Evolutionary conservation across 1,139 yeast species (phyloP), one percentile per base, ranked within the genome.

Genomic region (Yamadazyma oceani): DNA sequence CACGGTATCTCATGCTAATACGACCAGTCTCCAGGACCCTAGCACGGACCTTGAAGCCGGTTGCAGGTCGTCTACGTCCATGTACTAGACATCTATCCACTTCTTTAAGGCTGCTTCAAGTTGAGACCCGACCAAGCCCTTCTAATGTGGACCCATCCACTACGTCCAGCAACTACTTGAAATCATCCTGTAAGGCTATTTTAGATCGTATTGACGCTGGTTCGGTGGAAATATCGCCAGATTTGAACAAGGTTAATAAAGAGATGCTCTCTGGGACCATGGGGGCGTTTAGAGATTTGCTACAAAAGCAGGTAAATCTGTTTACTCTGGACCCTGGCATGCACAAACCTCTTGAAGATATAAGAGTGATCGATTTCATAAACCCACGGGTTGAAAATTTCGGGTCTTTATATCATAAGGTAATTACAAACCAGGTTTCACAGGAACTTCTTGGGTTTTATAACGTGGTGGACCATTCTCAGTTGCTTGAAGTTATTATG

Each of bases 331-430:
- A 15, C 12, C 33, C 40, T 7, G 9, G 22, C 9, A 16, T 17
- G 4, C 22, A 16, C 12, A 34, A 22, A 15, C 22, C 16, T 13
- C 24, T 24, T 4, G 14, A 12, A n/a, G 34, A 31, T 5, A 25
- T 16, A 14, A 26, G 17, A 31, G 23, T 41, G 13, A 49, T 52
- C 1, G 66, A 64, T 41, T 65, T 45, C 35, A 48, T 66, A 30
- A 64, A 66, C 36, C 73, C 73, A 1, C 53, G 53, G 31, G 39
- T 61, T 30, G 43, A 46, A 8, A 54, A 53, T 32, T 39, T 62
- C 4, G 25, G 50, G 4, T 46, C 42, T 3, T 44, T 64, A 14
- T 35, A 60, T 1, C 39, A 47, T 26, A 50, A 46, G 47, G 50
- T 65, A 6, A 39, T 50, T 5, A 36, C 38, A 2, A 51, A 55